Conservation (phyloP, 352 stramenopile genomes). For the Pythium apleroticum region DNA sequence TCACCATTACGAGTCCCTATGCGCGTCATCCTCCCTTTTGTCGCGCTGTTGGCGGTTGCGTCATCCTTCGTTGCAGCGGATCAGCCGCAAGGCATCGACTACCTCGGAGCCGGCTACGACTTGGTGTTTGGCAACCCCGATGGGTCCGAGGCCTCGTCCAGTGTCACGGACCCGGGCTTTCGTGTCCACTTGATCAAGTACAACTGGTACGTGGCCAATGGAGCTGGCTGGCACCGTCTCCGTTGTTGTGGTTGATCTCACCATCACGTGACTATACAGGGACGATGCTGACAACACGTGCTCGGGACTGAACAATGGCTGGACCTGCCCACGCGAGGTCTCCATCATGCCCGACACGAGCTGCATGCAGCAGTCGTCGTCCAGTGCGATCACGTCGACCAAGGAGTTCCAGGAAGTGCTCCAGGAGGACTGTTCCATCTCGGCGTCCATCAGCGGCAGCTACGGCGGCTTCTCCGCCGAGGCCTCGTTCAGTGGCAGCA, state of each 20-base stretch:
- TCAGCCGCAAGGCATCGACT: constrained; percentile 29
- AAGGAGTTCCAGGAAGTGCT: constrained; percentile 32
- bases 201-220: constrained; percentile 25
- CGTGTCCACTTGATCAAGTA: constrained; percentile 30
- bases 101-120: constrained; percentile 31
- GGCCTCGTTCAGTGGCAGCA: constrained; percentile 29
- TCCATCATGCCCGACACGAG: constrained; percentile 27
- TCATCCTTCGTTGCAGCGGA: background rate
- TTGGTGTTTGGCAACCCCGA: constrained; percentile 32
- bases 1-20: too few relatives aligned
- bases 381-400: constrained; percentile 27
- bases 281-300: constrained; percentile 22
- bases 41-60: too few relatives aligned
- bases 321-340: constrained; percentile 26
- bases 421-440: constrained; percentile 24
- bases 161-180: constrained; percentile 30
- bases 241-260: too few relatives aligned
- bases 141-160: constrained; percentile 27
- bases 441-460: constrained; percentile 27
- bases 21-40: too few relatives aligned
- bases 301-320: constrained; percentile 25
- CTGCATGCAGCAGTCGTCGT: constrained; percentile 34
- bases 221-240: too few relatives aligned
- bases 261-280: constrained; percentile 8
- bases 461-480: constrained; percentile 26